Conservation (phyloP, 768 basidiomycete species). For the Panaeolus cyanescens region DNA sequence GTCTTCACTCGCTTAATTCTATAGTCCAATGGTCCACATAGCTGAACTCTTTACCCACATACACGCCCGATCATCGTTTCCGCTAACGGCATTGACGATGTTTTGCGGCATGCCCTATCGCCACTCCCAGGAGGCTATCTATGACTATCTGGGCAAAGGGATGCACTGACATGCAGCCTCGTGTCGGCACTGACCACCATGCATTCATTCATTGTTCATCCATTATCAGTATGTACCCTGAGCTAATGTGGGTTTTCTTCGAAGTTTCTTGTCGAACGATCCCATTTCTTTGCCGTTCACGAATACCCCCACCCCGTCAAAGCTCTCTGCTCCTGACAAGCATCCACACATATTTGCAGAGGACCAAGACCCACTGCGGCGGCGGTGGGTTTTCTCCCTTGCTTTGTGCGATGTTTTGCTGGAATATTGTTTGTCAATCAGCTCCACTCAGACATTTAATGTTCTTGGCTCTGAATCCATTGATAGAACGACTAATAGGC, state of each 20-base stretch:
- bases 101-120: not conserved
- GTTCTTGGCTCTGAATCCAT: not conserved
- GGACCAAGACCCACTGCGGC: not conserved
- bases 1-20: not conserved
- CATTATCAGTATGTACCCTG: not conserved
- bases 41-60: not conserved
- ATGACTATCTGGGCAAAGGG: slow-evolving; percentile 1
- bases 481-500: no score
- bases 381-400: not conserved
- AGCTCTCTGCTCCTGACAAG: not conserved
- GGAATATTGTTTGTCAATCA: not conserved
- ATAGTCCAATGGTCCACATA: not conserved
- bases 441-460: not conserved
- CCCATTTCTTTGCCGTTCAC: not conserved
- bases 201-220: not conserved
- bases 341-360: no score
- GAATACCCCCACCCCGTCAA: not conserved
- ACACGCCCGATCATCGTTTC: not conserved
- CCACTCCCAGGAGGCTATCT: not conserved
- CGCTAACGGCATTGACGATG: not conserved
- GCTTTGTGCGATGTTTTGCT: not conserved
- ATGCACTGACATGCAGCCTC: slow-evolving; percentile 1
- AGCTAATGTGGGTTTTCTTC: not conserved
- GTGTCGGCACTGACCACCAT: not conserved
- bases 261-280: not conserved